Evolutionary conservation across 768 basidiomycete genomes (phyloP).

Genomic region (Kwoniella mangroviensis): DNA sequence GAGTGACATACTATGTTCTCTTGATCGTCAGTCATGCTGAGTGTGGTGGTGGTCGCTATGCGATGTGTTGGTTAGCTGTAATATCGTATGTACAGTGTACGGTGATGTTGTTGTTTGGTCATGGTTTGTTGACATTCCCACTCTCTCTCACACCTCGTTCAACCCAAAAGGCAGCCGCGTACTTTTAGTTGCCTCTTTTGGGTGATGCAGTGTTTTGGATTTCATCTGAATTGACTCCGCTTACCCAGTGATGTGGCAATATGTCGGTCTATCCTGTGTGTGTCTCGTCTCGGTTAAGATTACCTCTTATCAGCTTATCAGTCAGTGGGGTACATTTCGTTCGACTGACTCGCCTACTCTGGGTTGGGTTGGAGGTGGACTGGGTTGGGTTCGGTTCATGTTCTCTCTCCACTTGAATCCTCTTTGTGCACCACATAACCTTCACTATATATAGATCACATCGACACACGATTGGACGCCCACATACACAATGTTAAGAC

Average conservation of each 20-base stretch:
- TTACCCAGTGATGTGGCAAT: constrained; percentile 18
- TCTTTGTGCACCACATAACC: background rate
- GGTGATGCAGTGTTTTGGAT: background rate
- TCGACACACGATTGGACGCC: constrained; percentile 1
- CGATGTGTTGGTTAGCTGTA: background rate
- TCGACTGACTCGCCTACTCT: constrained; percentile 1
- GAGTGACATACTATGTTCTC: constrained; percentile 35
- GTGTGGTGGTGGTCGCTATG: background rate
- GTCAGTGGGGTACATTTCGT: background rate
- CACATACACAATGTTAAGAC: constrained; percentile 11
- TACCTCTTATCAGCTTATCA: constrained; percentile 12
- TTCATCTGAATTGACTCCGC: constrained; percentile 10
- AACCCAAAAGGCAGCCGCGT: constrained; percentile 27
- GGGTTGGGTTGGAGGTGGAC: background rate
- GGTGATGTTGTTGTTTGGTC: constrained; percentile 10
- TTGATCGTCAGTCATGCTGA: constrained; percentile 45
- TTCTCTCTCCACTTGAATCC: too few species aligned
- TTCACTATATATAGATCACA: background rate
- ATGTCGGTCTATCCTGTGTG: background rate
- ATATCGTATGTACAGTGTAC: background rate
- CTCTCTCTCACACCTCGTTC: background rate
- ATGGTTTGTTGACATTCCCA: constrained; percentile 2
- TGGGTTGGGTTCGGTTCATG: background rate
- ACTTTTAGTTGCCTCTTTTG: background rate
- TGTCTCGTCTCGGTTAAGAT: background rate